Evolutionary conservation across 768 basidiomycete species (phyloP), one percentile per base, ranked within the genome.

Genomic region (Tulasnella sp.): DNA sequence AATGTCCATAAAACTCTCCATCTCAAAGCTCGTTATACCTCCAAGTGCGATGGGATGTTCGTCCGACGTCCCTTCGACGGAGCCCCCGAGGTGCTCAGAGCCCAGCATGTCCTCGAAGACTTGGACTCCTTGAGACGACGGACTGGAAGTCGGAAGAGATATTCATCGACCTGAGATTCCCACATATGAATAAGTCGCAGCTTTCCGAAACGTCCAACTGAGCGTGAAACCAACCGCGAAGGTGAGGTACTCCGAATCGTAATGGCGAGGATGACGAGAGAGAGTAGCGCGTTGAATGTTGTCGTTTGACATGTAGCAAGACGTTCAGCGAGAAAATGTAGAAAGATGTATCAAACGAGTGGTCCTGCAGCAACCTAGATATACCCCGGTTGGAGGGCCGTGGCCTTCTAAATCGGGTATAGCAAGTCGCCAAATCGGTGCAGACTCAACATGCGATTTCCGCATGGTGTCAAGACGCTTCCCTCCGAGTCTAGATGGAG

Each of bases 51-150:
- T 77, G 16, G 76, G 76, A 40, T 70, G 5, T 9, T 70, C 69
- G 42, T 77, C 76, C 10, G 76, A 40, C 9, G 3, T 39, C 32
- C 76, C 76, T 32, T 77, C 69, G 51, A 32, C 46, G n/a, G 51
- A 16, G 40, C 37, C 74, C 13, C 55, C 74, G 0, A 57, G 44
- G 55, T 75, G 35, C 37, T 51, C 55, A 16, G 10, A n/a, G 18
- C 71, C 61, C 20, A 77, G 51, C 76, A 77, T 71, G 20, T 67
- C 57, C n/a, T 26, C 29, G 67, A 77, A 77, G 67, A 32, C 29
- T 48, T 29, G 16, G 61, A 76, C 40, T 76, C n/a, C 13, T 32
- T 48, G 3, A 76, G 75, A 26, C 57, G 29, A 13, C 57, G 57
- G 9, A 61, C 29, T 61, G 57, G 57, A 15, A 61, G 57, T 29